phyloP scores from a whole-genome alignment of 176 grass and related monocot genomes.

The Paspalum vaginatum region DNA sequence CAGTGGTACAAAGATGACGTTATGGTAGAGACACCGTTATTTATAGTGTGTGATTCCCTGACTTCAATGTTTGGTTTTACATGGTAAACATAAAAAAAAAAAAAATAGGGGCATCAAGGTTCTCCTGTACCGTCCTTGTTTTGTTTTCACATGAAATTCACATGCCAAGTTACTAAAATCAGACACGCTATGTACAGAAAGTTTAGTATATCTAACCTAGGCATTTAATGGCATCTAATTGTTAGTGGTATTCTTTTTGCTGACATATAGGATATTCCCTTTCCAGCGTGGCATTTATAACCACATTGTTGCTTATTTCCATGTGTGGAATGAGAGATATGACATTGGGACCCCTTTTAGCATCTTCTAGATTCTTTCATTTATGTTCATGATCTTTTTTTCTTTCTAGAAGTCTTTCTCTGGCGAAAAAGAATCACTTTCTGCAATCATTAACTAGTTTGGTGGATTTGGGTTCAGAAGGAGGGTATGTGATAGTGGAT shows the following conservation, averaged over 20 bases:
- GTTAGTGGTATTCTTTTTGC: neutral
- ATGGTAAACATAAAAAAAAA: neutral
- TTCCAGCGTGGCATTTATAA: neutral
- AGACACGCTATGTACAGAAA: neutral
- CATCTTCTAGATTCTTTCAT: neutral
- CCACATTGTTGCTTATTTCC: neutral
- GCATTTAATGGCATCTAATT: neutral
- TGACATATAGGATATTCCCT: too few species aligned
- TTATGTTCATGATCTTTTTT: neutral
- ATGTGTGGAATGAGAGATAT: neutral
- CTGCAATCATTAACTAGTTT: neutral
- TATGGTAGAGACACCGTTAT: neutral
- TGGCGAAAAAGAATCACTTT: neutral
- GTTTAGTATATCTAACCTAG: neutral
- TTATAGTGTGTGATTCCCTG: neutral
- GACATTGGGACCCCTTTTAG: neutral
- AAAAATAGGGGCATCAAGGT: neutral
- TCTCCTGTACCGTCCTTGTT: neutral
- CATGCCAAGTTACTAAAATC: neutral
- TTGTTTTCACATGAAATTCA: neutral
- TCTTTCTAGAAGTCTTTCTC: neutral
- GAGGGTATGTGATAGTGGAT: neutral
- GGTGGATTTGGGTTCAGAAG: neutral
- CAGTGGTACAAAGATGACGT: neutral
- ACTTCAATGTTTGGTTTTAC: neutral